Evolutionary conservation across 2,329 filamentous ascomycete species (phyloP), one percentile per base, ranked within the genome.

Genomic region (Leptographium wingfieldii): DNA sequence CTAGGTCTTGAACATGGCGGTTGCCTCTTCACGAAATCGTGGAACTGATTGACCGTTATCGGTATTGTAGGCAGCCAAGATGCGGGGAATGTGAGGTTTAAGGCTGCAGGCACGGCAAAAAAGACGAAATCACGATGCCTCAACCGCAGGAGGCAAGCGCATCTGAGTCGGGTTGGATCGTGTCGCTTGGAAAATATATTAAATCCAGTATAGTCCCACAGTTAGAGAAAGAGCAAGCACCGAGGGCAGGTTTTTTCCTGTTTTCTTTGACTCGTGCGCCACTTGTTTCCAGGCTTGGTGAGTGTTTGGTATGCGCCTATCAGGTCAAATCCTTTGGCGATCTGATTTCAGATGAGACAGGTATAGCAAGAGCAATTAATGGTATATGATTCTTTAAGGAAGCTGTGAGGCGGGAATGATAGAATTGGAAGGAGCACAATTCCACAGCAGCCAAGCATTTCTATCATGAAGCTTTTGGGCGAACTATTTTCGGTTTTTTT

Each of bases 1-100:
- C 65, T 66, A 66, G 49, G 63, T 65, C 65, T 66, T 66, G 64
- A 61, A 65, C 65, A 66, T 66, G 63, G 65, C 64, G 63, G 60
- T 58, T 66, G 61, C 63, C 63, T 65, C 60, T 63, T 60, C 56
- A 57, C 55, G 51, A 25, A 59, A 57, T 56, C 48, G 49, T 51
- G 43, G 40, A 49, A 22, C 33, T 10, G 27, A 19, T 52, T 31
- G 35, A 35, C 57, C 53, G 52, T 49, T 55, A 11, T 16, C 29
- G 43, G 29, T 33, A 12, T 29, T 9, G n/a, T 2, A 38, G 25
- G 31, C 58, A 59, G 27, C 40, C 27, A 27, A 55, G 40, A 27
- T 46, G 51, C 38, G 43, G 31, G 38, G 35, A n/a, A 22, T 2
- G 27, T 55, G 19, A 25, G 46, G 14, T 16, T 22, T 5, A 43